These are phyloP conservation scores for Dissoconium aciculare DNA, from an alignment of 2,329 filamentous ascomycete genomes.

Conservation along the genomic window DNA sequence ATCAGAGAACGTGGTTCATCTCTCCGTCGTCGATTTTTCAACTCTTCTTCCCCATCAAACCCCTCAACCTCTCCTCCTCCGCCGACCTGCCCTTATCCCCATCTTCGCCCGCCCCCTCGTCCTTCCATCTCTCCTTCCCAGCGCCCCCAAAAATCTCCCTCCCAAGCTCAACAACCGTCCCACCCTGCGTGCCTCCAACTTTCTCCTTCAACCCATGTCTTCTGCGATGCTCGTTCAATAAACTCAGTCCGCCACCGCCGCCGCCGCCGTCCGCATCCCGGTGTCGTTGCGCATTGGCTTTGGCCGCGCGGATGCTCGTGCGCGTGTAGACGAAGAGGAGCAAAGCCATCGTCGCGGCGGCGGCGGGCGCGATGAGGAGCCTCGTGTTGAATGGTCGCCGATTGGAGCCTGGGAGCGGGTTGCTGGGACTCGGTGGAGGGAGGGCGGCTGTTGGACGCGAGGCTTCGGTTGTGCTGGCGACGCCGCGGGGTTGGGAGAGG, in stretches of 20 bases:
- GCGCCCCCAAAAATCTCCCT: conserved; percentile 17
- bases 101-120: conserved; percentile 5
- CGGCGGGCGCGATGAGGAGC: conserved; percentile 44
- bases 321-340: conserved; percentile 48
- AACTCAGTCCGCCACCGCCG: conserved; percentile 32
- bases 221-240: conserved; percentile 39
- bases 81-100: conserved; percentile 12
- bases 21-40: too few species aligned
- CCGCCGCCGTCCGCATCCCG: conserved; percentile 41
- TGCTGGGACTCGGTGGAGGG: conserved; percentile 22
- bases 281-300: conserved; percentile 46
- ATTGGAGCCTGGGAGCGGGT: conserved; percentile 18
- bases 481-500: conserved; percentile 30
- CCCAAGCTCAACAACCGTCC: conserved; percentile 22
- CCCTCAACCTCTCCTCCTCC: conserved; percentile 26
- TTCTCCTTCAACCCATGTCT: conserved; percentile 37
- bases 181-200: conserved; percentile 26
- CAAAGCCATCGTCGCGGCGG: conserved; percentile 47
- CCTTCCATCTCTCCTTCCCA: conserved; percentile 13
- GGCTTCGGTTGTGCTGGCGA: conserved; percentile 30
- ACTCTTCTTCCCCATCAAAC: conserved; percentile 20
- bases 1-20: too few species aligned
- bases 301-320: conserved; percentile 50
- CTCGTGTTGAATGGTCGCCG: conserved; percentile 21
- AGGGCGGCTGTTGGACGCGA: conserved; percentile 19